Base-by-base conservation (phyloP, 2,329 filamentous ascomycete genomes). In the Lachnum nothofagi region DNA sequence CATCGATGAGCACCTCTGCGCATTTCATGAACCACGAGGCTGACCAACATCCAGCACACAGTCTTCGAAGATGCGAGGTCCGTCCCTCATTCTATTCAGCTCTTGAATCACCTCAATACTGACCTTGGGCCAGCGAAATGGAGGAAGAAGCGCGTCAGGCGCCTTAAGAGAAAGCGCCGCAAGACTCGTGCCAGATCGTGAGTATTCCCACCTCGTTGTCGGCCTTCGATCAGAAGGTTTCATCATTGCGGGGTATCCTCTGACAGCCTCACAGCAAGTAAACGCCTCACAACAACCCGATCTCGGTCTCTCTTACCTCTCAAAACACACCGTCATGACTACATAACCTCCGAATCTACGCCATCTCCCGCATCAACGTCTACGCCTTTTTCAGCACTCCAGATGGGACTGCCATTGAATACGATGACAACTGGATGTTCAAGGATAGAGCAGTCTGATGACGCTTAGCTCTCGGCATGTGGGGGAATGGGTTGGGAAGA, bases 91-190 rank as follows among this genome's bases (percentile, higher is more conserved):
- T 6, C 25, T 6, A n/a, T n/a, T 27, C 12, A 27, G 25, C 25
- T 27, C 6, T 27, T 6, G 12, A 12, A 27, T 27, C n/a, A 27
- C 12, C 12, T 27, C 25, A 27, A 27, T 27, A 27, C 25, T 27
- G 25, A 27, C 25, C 12, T n/a, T 12, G 6, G 6, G 12, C 25
- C 12, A 27, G 91, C 90, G 72, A 97, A 97, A 83, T 97, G 93
- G 93, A 93, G 91, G 83, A 98, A 98, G 88, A 98, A 98, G 91
- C 84, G 93, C 75, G 91, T 95, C 78, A 83, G 93, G 70, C 86
- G 93, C 77, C 89, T 98, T 76, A 97, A 97, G 87, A 86, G 91
- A 73, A 98, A 98, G 91, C 90, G 93, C 80, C 94, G 93, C 90
- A 98, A 98, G 91, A 95, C 93, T 79, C 85, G 93, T 74, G 93